Conservation (phyloP, 352 stramenopile genomes). For the Ophiocytium majus region DNA sequence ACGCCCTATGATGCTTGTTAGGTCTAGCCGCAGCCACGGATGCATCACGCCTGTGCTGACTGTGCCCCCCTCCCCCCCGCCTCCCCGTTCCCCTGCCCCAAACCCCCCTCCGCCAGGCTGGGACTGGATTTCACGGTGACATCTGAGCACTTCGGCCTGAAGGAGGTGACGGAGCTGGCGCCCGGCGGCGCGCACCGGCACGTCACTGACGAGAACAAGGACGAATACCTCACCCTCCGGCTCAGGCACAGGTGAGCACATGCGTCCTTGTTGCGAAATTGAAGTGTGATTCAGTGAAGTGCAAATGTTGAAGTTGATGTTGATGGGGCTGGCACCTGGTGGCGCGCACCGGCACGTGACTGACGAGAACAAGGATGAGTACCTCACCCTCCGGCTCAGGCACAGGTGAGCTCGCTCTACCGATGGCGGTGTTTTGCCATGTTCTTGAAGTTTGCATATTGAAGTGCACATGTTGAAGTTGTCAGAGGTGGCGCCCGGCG, state of each 20-base stretch:
- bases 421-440: too few species aligned
- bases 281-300: too few species aligned
- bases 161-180: conserved; percentile 75
- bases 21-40: too few species aligned
- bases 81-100: not conserved
- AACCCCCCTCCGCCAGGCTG: conserved; percentile 55
- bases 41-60: too few species aligned
- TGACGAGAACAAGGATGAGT: conserved; percentile 88
- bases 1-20: too few species aligned
- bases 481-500: conserved; percentile 74
- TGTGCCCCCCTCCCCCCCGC: too few species aligned
- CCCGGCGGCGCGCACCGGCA: conserved; percentile 74
- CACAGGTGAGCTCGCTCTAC: conserved; percentile 78
- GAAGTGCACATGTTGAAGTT: not conserved
- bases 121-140: conserved; percentile 87
- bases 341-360: conserved; percentile 77
- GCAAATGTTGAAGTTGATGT: not conserved
- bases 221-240: conserved; percentile 69
- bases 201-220: conserved; percentile 88
- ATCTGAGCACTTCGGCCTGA: conserved; percentile 71
- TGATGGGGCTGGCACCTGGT: conserved; percentile 76
- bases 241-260: conserved; percentile 76
- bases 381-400: conserved; percentile 63
- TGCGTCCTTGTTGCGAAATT: too few species aligned
- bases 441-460: not conserved